These are phyloP conservation scores for Leishmania martiniquensis DNA, from an alignment of 208 protist genomes.

Conservation along the genomic window DNA sequence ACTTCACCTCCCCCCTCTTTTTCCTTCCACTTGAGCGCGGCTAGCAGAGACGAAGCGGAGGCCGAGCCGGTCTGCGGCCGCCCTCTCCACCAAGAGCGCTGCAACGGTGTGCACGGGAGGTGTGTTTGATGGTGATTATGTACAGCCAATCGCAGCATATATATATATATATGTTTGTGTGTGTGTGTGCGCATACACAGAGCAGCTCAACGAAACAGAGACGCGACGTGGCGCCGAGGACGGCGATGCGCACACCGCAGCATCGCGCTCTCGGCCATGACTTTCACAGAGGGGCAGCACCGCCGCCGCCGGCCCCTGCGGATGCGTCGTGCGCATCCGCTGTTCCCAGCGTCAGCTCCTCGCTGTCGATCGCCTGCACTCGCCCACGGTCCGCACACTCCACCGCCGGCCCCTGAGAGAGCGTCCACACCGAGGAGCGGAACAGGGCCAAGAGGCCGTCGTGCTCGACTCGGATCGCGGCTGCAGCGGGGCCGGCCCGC, in stretches of 20 bases:
- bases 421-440: constrained; percentile 20
- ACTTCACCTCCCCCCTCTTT: no score
- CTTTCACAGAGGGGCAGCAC: background rate
- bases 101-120: background rate
- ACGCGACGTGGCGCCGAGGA: background rate
- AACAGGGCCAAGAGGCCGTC: background rate
- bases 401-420: constrained; percentile 15
- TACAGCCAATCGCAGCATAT: background rate
- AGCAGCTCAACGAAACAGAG: background rate
- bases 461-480: constrained; percentile 6
- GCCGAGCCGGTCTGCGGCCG: no score
- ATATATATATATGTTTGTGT: constrained; percentile 8
- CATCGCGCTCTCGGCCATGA: background rate
- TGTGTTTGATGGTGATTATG: background rate
- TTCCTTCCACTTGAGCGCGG: no score
- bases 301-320: background rate
- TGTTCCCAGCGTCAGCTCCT: constrained; percentile 5
- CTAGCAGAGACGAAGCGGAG: background rate
- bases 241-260: background rate
- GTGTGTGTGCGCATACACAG: background rate
- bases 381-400: background rate
- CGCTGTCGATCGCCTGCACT: constrained; percentile 4
- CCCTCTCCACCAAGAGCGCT: background rate
- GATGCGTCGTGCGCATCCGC: background rate
- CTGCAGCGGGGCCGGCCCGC: background rate